Conservation (phyloP, 192 early-diverging fungal genomes). For the Rhizophagus prolifer region DNA sequence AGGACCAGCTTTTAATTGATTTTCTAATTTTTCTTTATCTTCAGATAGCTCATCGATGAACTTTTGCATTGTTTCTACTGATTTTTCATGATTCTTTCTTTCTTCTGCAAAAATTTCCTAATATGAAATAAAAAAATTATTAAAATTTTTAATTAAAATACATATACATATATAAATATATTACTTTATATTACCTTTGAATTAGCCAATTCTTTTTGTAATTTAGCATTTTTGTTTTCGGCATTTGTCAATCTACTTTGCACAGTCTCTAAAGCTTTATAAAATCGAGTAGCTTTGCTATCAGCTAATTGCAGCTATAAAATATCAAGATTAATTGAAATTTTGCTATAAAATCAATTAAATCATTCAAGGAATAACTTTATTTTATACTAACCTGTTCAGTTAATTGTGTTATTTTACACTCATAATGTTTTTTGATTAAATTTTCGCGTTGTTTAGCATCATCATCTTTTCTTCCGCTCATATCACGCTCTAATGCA, state of each 20-base stretch:
- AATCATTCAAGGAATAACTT: neutral
- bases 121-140: neutral
- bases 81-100: neutral
- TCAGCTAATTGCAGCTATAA: slow-evolving; percentile 22
- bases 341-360: no score
- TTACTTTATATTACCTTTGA: slow-evolving; percentile 2
- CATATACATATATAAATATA: no score
- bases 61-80: slow-evolving; percentile 15
- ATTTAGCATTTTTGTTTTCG: neutral
- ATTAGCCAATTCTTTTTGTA: slow-evolving; percentile 8
- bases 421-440: slow-evolving; percentile 49
- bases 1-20: no score
- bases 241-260: slow-evolving; percentile 5
- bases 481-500: neutral
- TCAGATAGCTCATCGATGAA: neutral
- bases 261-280: slow-evolving; percentile 15
- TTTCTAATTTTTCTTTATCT: neutral
- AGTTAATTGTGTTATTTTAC: slow-evolving; percentile 41
- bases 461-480: slow-evolving; percentile 12
- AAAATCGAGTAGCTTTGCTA: slow-evolving; percentile 13
- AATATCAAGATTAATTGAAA: neutral
- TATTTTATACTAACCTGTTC: slow-evolving; percentile 31
- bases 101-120: slow-evolving; percentile 1
- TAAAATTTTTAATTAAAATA: no score
- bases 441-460: slow-evolving; percentile 31